Evolutionary conservation across 345 rosid genomes (phyloP).

Genomic region (Gossypium herbaceum): DNA sequence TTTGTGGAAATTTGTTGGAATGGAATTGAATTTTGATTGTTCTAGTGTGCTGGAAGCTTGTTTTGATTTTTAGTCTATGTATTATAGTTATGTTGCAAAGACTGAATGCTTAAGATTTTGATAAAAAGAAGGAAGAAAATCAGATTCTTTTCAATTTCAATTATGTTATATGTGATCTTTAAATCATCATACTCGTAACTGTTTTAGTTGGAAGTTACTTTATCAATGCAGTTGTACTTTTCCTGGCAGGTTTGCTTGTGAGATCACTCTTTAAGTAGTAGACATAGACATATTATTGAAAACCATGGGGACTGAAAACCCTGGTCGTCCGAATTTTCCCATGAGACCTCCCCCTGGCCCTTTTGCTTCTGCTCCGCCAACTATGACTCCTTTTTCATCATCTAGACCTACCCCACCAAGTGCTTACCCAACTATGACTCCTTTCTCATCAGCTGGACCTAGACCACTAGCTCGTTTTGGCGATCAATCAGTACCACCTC

Average conservation of each 20-base stretch:
- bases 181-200: not conserved
- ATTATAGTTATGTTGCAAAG: not conserved
- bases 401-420: slow-evolving; percentile 49
- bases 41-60: not conserved
- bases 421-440: slow-evolving; percentile 37
- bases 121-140: not conserved
- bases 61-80: not conserved
- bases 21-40: slow-evolving; percentile 1
- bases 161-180: not conserved
- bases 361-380: slow-evolving; percentile 65
- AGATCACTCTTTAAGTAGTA: slow-evolving; percentile 21
- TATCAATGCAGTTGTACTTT: not conserved
- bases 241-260: slow-evolving; percentile 42
- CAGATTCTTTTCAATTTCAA: not conserved
- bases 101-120: not conserved
- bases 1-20: not conserved
- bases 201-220: not conserved
- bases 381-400: slow-evolving; percentile 49
- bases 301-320: slow-evolving; percentile 66
- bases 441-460: slow-evolving; percentile 45
- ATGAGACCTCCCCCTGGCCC: slow-evolving; percentile 53
- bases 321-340: slow-evolving; percentile 55
- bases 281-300: slow-evolving; percentile 14
- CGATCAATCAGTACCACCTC: slow-evolving; percentile 29
- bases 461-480: slow-evolving; percentile 15